phyloP scores from a whole-genome alignment of 23 red algal species.

The Chondrus crispus region DNA sequence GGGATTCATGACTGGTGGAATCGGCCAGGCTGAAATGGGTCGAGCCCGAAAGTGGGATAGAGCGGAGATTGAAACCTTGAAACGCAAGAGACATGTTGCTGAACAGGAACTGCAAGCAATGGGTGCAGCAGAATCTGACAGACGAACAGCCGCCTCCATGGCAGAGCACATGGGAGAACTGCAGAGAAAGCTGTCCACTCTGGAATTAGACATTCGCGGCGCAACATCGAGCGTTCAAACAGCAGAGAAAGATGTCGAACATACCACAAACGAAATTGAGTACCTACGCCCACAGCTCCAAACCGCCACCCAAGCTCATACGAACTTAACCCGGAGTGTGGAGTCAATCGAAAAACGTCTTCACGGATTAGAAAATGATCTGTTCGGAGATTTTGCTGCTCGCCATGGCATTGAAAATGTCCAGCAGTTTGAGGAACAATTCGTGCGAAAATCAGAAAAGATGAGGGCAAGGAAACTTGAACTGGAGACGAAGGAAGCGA shows the following conservation, averaged over 20 bases:
- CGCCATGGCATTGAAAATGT: slow-evolving; percentile 52
- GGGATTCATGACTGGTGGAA: slow-evolving; percentile 98
- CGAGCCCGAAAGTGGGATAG: slow-evolving; percentile 71
- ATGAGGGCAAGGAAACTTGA: slow-evolving; percentile 42
- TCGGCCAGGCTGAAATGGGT: slow-evolving; percentile 22
- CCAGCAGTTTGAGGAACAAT: slow-evolving; percentile 68
- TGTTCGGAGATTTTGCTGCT: slow-evolving; percentile 71
- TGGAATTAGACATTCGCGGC: slow-evolving; percentile 23
- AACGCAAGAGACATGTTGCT: slow-evolving; percentile 36
- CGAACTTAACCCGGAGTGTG: not conserved
- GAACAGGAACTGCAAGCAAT: slow-evolving; percentile 54
- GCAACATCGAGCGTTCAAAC: not conserved
- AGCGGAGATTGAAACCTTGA: slow-evolving; percentile 65
- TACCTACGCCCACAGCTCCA: slow-evolving; percentile 18
- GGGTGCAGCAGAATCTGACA: slow-evolving; percentile 34
- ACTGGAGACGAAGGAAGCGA: slow-evolving; percentile 39
- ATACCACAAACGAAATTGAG: slow-evolving; percentile 20
- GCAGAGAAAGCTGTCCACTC: slow-evolving; percentile 3
- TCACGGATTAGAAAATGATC: slow-evolving; percentile 54
- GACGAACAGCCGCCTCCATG: slow-evolving; percentile 18
- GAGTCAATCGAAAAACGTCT: slow-evolving; percentile 31
- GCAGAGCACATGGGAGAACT: slow-evolving; percentile 57
- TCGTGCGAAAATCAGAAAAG: slow-evolving; percentile 55
- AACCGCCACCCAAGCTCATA: not conserved
- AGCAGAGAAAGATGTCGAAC: slow-evolving; percentile 3